Percentiles rank a stretch among this genome's conserved stretches.
These are phyloP conservation scores for Pezicula neosporulosa DNA, from an alignment of 2,329 filamentous ascomycete genomes.

Conservation along the genomic window DNA sequence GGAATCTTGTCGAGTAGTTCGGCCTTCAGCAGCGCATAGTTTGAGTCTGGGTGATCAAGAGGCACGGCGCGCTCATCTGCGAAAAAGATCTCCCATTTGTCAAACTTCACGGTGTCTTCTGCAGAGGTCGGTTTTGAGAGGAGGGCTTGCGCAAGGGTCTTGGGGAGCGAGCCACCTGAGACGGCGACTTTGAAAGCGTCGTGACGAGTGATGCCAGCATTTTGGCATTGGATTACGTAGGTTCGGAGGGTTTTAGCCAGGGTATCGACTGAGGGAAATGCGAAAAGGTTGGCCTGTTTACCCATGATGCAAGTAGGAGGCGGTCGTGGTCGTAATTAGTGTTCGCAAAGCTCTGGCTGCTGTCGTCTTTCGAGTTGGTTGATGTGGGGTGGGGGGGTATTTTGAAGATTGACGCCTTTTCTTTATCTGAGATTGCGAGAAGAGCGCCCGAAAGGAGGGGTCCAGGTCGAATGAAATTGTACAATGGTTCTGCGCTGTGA, in stretches of 20 bases:
- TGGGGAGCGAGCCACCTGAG: constrained; percentile 89
- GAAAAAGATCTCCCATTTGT: constrained; percentile 97
- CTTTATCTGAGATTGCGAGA: too few species aligned
- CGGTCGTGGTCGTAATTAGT: constrained; percentile 1
- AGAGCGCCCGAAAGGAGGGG: too few species aligned
- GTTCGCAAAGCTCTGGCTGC: not conserved
- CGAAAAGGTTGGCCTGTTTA: constrained; percentile 65
- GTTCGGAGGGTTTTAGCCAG: constrained; percentile 75
- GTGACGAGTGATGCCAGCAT: constrained; percentile 75
- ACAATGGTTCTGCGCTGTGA: too few species aligned
- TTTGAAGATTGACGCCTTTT: not conserved
- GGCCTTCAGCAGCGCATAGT: constrained; percentile 82
- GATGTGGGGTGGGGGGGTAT: not conserved
- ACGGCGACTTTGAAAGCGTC: constrained; percentile 85
- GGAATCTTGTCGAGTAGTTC: constrained; percentile 90
- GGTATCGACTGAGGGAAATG: constrained; percentile 66
- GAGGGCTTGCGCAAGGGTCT: constrained; percentile 81
- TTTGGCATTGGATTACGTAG: constrained; percentile 81
- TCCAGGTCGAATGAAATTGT: too few species aligned
- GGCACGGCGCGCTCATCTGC: constrained; percentile 95
- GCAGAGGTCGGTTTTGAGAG: constrained; percentile 48
- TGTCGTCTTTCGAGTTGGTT: not conserved
- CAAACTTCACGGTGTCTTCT: constrained; percentile 68
- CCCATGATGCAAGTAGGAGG: constrained; percentile 18
- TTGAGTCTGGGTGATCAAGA: constrained; percentile 88